Conservation (phyloP, 2,329 filamentous ascomycete species). For the Xylaria arbuscula region DNA sequence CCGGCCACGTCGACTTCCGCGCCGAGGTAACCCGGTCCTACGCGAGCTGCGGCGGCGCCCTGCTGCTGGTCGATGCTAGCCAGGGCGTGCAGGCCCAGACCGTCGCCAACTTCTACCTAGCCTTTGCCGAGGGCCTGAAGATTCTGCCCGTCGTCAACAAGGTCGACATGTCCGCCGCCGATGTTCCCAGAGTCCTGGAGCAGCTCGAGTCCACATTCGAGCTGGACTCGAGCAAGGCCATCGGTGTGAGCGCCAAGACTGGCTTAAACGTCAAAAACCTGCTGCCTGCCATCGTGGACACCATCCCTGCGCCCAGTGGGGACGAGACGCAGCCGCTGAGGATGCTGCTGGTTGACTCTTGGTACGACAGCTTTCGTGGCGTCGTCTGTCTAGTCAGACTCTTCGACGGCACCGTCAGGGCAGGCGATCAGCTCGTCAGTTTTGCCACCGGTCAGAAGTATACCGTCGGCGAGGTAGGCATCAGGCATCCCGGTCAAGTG, state of each 20-base stretch:
- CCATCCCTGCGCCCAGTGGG: slow-evolving; percentile 83
- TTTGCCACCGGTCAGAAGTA: slow-evolving; percentile 91
- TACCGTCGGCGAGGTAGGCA: slow-evolving; percentile 93
- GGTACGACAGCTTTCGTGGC: slow-evolving; percentile 97
- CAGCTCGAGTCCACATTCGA: slow-evolving; percentile 92
- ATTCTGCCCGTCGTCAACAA: slow-evolving; percentile 97
- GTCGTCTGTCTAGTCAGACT: slow-evolving; percentile 91
- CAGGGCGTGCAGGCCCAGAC: slow-evolving; percentile 98
- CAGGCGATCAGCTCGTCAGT: slow-evolving; percentile 87
- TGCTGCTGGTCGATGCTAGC: slow-evolving; percentile 93
- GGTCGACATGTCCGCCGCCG: slow-evolving; percentile 90
- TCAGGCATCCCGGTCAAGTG: slow-evolving; percentile 91
- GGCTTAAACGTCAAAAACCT: slow-evolving; percentile 87
- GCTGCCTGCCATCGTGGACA: slow-evolving; percentile 84
- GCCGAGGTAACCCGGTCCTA: slow-evolving; percentile 97
- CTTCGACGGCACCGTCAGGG: slow-evolving; percentile 85
- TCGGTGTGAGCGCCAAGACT: slow-evolving; percentile 88
- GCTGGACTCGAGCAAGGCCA: slow-evolving; percentile 78
- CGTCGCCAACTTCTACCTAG: slow-evolving; percentile 97
- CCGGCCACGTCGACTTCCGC: slow-evolving; percentile 96
- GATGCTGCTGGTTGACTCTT: slow-evolving; percentile 93
- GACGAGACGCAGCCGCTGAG: slow-evolving; percentile 78
- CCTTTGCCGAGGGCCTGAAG: slow-evolving; percentile 88
- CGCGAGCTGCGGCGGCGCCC: slow-evolving; percentile 91
- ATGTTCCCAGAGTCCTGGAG: slow-evolving; percentile 84